Conservation (phyloP, 2,329 filamentous ascomycete species). For the Fragosphaeria purpurea region DNA sequence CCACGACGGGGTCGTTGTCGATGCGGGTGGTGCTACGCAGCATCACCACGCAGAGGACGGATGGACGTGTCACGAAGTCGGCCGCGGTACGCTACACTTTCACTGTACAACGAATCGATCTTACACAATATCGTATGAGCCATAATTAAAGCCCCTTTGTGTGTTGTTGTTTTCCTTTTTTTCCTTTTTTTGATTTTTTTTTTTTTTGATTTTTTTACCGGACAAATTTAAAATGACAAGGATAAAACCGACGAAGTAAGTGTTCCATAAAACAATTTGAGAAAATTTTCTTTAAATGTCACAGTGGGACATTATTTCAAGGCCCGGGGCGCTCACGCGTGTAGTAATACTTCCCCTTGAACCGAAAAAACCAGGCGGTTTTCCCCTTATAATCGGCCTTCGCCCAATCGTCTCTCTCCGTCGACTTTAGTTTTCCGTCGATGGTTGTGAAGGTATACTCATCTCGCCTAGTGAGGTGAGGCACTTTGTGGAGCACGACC, state of each 20-base stretch:
- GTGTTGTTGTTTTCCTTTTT: too few species aligned
- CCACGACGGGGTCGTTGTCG: not conserved
- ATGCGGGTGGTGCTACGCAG: not conserved
- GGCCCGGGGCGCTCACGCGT: not conserved
- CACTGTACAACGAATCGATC: not conserved
- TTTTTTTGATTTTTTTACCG: too few species aligned
- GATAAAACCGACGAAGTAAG: not conserved
- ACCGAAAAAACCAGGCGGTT: not conserved
- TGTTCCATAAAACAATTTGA: not conserved
- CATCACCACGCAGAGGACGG: not conserved
- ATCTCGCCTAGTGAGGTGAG: not conserved
- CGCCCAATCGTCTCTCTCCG: conserved; percentile 1
- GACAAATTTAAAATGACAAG: not conserved
- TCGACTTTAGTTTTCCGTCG: not conserved
- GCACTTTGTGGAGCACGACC: not conserved
- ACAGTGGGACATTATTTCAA: not conserved
- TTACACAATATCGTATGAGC: not conserved
- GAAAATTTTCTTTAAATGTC: too few species aligned
- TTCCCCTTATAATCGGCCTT: not conserved
- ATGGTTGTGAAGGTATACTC: conserved; percentile 1
- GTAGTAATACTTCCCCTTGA: conserved; percentile 1
- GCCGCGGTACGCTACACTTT: not conserved
- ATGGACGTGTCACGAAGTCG: not conserved
- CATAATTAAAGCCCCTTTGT: too few species aligned
- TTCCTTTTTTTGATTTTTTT: too few species aligned